Percentiles rank a stretch among this genome's conserved stretches.
Evolutionary conservation across 2,329 filamentous ascomycete genomes (phyloP).

Genomic region (Penicillium sp.): DNA sequence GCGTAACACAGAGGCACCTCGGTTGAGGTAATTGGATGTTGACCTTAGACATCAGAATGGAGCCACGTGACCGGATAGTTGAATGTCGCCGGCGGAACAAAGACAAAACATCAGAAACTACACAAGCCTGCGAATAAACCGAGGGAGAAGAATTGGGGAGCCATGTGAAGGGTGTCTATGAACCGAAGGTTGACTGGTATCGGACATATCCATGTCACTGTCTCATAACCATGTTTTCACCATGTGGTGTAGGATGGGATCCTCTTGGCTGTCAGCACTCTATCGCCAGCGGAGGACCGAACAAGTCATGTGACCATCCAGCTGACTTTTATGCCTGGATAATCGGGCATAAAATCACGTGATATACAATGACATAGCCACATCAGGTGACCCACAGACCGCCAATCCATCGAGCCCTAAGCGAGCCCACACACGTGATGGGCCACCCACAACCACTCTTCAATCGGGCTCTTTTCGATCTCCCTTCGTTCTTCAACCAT

Average conservation of each 20-base stretch:
- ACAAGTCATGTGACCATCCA: neutral
- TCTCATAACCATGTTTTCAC: neutral
- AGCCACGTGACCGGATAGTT: slow-evolving; percentile 16
- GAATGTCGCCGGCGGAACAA: slow-evolving; percentile 14
- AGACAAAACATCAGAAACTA: too few species aligned
- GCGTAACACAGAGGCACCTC: neutral
- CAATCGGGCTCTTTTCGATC: slow-evolving; percentile 38
- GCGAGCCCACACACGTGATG: too few species aligned
- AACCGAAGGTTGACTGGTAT: neutral
- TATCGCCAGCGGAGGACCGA: neutral
- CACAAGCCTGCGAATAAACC: neutral
- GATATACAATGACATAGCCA: slow-evolving; percentile 4
- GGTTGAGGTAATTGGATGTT: neutral
- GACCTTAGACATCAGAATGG: neutral
- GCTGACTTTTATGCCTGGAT: neutral
- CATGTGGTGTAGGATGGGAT: too few species aligned
- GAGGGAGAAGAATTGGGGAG: neutral
- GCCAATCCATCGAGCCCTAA: slow-evolving; percentile 41
- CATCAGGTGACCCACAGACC: slow-evolving; percentile 34
- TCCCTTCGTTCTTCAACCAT: slow-evolving; percentile 43
- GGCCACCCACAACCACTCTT: slow-evolving; percentile 40
- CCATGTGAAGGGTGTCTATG: neutral
- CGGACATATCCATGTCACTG: neutral
- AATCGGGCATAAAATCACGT: neutral
- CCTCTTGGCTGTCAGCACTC: neutral